A percentile compares a stretch with the other conserved stretches of the same genome.
Evolutionary conservation across 495 filamentous ascomycete species (phyloP).

Genomic region (Trichoderma reesei): DNA sequence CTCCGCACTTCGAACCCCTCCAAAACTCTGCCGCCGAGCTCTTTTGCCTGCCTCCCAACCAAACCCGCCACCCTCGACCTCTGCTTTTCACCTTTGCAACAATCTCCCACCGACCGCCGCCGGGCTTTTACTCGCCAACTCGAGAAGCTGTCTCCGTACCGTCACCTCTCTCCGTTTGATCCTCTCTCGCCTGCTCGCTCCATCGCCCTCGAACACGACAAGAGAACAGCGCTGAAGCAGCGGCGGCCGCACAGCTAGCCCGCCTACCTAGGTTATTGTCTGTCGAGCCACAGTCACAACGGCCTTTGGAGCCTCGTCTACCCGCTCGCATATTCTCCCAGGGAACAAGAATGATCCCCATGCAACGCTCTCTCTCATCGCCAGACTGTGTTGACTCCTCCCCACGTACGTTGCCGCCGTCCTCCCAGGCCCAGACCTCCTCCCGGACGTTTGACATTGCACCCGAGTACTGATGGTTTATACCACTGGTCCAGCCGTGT

Average conservation of each 20-base stretch:
- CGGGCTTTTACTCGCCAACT: neutral
- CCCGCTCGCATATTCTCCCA: conserved; percentile 7
- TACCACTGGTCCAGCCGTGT: conserved; percentile 20
- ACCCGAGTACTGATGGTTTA: conserved; percentile 8
- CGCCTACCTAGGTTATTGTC: neutral
- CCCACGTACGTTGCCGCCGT: conserved; percentile 34
- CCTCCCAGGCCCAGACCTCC: neutral
- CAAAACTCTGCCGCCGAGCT: conserved; percentile 1
- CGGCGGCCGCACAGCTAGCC: neutral
- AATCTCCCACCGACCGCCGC: neutral
- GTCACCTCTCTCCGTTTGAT: neutral
- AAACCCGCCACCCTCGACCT: neutral
- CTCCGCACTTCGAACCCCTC: conserved; percentile 3
- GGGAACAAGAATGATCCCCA: conserved; percentile 43
- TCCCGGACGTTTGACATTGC: neutral
- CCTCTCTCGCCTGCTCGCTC: neutral
- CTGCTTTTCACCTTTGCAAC: neutral
- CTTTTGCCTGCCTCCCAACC: neutral
- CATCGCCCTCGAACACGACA: neutral
- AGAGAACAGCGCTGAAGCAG: neutral
- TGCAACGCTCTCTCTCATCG: conserved; percentile 44
- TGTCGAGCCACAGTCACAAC: neutral
- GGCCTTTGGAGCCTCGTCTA: conserved; percentile 12
- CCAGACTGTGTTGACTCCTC: conserved; percentile 42
- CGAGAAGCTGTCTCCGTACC: neutral